Base-by-base conservation (phyloP, 2,329 filamentous ascomycete genomes). In the Lojkania enalia region DNA sequence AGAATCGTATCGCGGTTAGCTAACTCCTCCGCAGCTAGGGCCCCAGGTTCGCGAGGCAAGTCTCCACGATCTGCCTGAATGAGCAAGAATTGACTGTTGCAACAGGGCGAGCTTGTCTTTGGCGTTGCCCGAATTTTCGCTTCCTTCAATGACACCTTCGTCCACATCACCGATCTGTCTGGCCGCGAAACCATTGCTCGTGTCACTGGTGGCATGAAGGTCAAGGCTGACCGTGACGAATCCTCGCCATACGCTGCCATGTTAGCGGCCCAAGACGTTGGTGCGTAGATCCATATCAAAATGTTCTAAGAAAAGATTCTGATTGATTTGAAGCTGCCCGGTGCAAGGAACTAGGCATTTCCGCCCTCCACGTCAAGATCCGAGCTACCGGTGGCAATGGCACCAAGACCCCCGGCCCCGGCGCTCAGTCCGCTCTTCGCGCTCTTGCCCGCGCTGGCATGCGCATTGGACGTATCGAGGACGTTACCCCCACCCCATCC, bases 131-230 rank as follows among this genome's bases (percentile, higher is more conserved):
- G 91, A 76, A 96, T 96, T 82, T 94, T 96, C 78, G 91, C 91
- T 71, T 95, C 89, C 60, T 77, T 78, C 67, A 77, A 78, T 67
- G 75, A 77, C 58, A 78, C 75, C 66, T 78, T 78, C 71, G 94
- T 99, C 75, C 94, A 99, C 82, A 90, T 99, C 74, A 99, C 94
- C 82, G 94, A 97, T 95, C 90, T 99, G 76, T 75, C 73, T 80
- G 94, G 94, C 81, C 94, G 94, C 80, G 94, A 99, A 88, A 99
- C 95, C 80, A 96, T 99, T 82, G 89, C 85, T 85, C 91, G 94
- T 89, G 92, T 99, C 67, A 99, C 95, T 71, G 94, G 95, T 82
- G 95, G 95, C 74, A 99, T 99, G 94, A 99, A 99, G 85, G 94
- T 99, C 85, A 99, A 99, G 61, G 66, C 66, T 46, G 67, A 99